Percentiles rank a stretch among this genome's conserved stretches.
Evolutionary conservation across 1,284 basidiomycete genomes (phyloP).

Genomic region (Omphalotus olearius): DNA sequence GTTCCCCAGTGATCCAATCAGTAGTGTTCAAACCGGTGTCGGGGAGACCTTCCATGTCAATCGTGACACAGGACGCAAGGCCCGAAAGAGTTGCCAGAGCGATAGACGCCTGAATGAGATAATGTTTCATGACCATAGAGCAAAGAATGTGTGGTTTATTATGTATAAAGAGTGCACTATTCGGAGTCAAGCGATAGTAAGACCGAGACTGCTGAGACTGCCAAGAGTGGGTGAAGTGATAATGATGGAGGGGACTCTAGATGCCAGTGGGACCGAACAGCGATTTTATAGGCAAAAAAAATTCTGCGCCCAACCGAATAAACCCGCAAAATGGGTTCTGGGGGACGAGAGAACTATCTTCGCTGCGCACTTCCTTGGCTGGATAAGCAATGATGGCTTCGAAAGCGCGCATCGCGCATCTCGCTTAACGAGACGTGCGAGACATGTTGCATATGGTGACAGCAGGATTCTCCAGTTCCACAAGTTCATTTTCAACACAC

Average conservation of each 20-base stretch:
- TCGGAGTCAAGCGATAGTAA: neutral
- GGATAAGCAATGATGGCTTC: too few species aligned
- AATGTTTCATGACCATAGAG: neutral
- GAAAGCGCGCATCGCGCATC: too few species aligned
- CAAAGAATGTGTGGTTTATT: neutral
- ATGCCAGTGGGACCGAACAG: too few species aligned
- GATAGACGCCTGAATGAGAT: neutral
- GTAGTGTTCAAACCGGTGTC: conserved; percentile 25
- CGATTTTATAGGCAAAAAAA: too few species aligned
- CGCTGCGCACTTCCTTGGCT: too few species aligned
- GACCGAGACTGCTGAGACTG: neutral
- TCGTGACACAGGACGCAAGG: conserved; percentile 15
- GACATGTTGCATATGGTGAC: too few species aligned
- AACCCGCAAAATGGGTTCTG: too few species aligned
- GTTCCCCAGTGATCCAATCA: conserved; percentile 20
- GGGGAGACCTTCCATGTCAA: conserved; percentile 26
- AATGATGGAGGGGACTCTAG: neutral
- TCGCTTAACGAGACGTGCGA: too few species aligned
- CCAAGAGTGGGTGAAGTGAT: neutral
- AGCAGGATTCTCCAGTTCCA: too few species aligned
- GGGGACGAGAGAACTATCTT: too few species aligned
- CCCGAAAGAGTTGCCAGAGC: neutral
- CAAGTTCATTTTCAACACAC: too few species aligned
- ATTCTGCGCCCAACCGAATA: too few species aligned
- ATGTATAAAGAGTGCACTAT: neutral